Base-by-base conservation (phyloP, 345 rosid genomes). In the Garcia nutans region DNA sequence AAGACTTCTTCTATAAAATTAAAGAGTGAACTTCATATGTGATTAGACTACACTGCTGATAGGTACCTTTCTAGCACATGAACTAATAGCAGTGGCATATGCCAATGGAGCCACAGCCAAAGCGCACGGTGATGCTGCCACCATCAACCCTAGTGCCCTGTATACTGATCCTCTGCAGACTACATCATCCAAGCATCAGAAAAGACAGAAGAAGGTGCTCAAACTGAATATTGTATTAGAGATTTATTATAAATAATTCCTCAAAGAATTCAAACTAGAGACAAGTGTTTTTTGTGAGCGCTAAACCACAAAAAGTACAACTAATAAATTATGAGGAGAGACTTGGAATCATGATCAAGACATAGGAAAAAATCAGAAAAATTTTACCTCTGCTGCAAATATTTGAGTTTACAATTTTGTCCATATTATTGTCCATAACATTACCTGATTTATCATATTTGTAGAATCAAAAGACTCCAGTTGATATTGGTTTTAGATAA, bases 91-190 rank as follows among this genome's bases (percentile, higher is more conserved):
- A 82, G 88, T 93, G 70, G 95, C 98, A 85, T 96, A 96, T n/a
- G 97, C 97, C 86, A 96, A 85, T 2, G 98, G 98, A 88, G 98
- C 99, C 37, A 96, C 98, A 42, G 98, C 99, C 85, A 96, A 83
- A 73, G 98, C 98, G 83, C 99, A 96, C 13, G 96, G 98, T 24
- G 99, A 93, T 76, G 98, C 98, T 57, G 97, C 99, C 80, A 93
- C 92, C 98, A 96, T 92, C 73, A 96, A 92, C 71, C 97, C 98
- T 80, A 92, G 80, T 70, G 99, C 98, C 76, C 99, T 88, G 79
- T 96, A 93, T 13, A 96, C 73, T 63, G 98, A 96, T 84, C 97
- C 99, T 87, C 99, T 90, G 87, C 93, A 93, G 76, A 68, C 98
- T 96, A 83, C 79, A 82, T 37, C 33, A 82, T 61, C 59, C 65